Conservation (phyloP, 208 protist species). For the Acanthamoeba lenticulata region DNA sequence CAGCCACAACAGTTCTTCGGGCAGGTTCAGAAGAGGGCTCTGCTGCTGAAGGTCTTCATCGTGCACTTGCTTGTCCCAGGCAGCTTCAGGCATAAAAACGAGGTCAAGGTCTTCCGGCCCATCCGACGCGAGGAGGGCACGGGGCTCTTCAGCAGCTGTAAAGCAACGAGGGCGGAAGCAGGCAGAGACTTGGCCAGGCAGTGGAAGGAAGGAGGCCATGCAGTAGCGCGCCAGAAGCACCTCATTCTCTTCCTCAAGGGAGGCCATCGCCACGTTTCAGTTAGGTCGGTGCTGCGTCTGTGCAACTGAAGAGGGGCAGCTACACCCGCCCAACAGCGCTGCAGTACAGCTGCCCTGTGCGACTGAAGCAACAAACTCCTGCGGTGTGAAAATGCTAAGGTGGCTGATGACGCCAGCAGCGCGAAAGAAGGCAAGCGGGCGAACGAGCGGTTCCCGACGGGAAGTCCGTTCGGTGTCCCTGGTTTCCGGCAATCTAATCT, state of each 20-base stretch:
- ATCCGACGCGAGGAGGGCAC: background rate
- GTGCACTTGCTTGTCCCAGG: too few species aligned
- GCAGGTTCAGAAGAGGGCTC: background rate
- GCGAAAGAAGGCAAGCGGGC: background rate
- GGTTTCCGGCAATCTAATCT: background rate
- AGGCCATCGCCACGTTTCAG: background rate
- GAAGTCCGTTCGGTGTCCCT: too few species aligned
- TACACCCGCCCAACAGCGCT: background rate
- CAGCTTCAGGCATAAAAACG: background rate
- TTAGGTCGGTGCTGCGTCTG: background rate
- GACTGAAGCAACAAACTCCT: background rate
- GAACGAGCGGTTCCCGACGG: background rate
- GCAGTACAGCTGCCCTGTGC: background rate
- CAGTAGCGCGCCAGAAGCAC: slow-evolving; percentile 25
- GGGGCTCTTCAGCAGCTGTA: background rate
- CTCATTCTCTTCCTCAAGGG: slow-evolving; percentile 2
- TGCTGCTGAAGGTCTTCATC: background rate
- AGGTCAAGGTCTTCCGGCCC: too few species aligned
- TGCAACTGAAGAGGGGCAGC: background rate
- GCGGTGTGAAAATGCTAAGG: too few species aligned
- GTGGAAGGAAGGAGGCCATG: background rate
- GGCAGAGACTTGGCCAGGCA: background rate
- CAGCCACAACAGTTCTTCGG: slow-evolving; percentile 20
- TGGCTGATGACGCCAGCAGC: too few species aligned
- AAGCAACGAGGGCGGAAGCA: background rate